Evolutionary conservation across 2,329 filamentous ascomycete species (phyloP), one percentile per base, ranked within the genome.

Genomic region (Fusarium setosum): DNA sequence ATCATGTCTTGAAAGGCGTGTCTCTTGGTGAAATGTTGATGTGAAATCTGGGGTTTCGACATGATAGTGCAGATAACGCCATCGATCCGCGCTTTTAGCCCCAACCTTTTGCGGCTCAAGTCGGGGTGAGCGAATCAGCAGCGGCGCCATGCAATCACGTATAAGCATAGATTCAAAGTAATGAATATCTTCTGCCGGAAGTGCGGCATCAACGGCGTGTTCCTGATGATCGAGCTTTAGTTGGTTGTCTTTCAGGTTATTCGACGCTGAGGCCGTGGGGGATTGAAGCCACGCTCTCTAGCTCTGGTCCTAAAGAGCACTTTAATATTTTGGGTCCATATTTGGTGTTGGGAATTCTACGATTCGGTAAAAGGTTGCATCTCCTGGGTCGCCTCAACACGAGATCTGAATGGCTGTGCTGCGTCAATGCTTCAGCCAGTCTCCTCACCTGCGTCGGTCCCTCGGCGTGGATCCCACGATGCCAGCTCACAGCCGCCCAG

Each of bases 21-120:
- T 44, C n/a, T n/a, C n/a, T n/a, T n/a, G n/a, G n/a, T n/a, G n/a
- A n/a, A n/a, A n/a, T n/a, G n/a, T 35, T 20, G 9, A 15, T 18
- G 1, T 29, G 23, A 42, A 58, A 69, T 63, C 61, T 38, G 66
- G 63, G 62, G 55, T 58, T 69, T 65, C 67, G 66, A 66, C 67
- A 69, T 69, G 20, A 38, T 26, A 48, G 49, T 59, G 53, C 17
- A 21, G 20, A 67, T 56, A 67, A 69, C 60, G 67, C 67, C 63
- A 69, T 69, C 52, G 66, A 69, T 60, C 57, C 47, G 55, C 63
- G 49, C 37, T 26, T 24, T 52, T 65, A 65, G 63, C 45, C 23
- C 41, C 23, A 21, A 55, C 50, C 48, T 56, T 54, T 44, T 58
- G 53, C 59, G 65, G 49, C 53, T 56, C 58, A 52, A 47, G 18